Conservation (phyloP, 495 filamentous ascomycete genomes). For the Melanomma pulvis-pyrius region DNA sequence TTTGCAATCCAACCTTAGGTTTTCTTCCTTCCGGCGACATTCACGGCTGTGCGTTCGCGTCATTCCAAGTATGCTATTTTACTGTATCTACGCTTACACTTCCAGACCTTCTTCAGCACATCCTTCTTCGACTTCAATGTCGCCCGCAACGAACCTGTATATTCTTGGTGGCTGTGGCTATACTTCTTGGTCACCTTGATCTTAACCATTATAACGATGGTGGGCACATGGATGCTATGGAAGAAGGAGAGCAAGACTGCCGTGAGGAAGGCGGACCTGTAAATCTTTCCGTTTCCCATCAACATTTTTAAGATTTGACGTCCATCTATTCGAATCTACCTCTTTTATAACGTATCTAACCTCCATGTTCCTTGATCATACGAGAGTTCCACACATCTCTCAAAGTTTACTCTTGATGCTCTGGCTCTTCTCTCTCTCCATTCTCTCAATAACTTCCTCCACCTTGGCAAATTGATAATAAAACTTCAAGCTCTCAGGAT, state of each 20-base stretch:
- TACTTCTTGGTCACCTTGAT: slow-evolving; percentile 16
- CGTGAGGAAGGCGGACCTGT: no score
- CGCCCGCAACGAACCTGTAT: slow-evolving; percentile 1
- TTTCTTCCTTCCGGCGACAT: slow-evolving; percentile 19
- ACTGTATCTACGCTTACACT: neutral
- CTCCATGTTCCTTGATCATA: no score
- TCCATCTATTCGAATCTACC: neutral
- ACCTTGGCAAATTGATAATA: slow-evolving; percentile 82
- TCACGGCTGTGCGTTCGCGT: slow-evolving; percentile 14
- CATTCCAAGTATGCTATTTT: neutral
- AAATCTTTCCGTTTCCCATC: no score
- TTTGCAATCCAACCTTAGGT: no score
- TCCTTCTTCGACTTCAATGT: slow-evolving; percentile 24
- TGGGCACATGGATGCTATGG: slow-evolving; percentile 10
- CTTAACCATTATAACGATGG: slow-evolving; percentile 3
- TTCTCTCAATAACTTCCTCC: slow-evolving; percentile 70
- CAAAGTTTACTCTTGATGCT: slow-evolving; percentile 27
- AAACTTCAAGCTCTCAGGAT: slow-evolving; percentile 71
- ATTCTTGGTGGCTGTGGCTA: slow-evolving; percentile 30
- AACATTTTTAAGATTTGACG: neutral
- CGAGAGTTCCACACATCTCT: no score
- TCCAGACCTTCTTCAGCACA: slow-evolving; percentile 24
- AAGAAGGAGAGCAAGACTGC: slow-evolving; percentile 12
- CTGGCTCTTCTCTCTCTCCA: slow-evolving; percentile 46
- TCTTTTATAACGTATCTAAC: no score